Percentiles rank a stretch among this genome's conserved stretches.
These are phyloP conservation scores for Mollisiaceae sp. DNA, from an alignment of 2,329 filamentous ascomycete genomes.

Conservation along the genomic window DNA sequence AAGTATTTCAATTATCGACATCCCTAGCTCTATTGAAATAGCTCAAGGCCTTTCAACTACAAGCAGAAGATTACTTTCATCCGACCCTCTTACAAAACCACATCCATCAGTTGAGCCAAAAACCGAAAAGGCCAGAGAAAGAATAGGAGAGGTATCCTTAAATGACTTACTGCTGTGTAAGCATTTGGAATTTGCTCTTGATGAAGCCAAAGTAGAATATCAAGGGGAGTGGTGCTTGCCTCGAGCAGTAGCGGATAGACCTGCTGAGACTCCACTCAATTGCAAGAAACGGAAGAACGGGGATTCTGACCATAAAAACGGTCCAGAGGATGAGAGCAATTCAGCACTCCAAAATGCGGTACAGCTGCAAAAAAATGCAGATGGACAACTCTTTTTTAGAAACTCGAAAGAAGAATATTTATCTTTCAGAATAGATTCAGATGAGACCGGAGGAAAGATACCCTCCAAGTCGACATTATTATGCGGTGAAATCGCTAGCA, in stretches of 20 bases:
- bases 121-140: slow-evolving; percentile 44
- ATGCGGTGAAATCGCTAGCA: slow-evolving; percentile 17
- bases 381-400: background rate
- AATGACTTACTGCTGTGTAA: slow-evolving; percentile 38
- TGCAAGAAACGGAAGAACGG: slow-evolving; percentile 15
- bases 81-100: slow-evolving; percentile 46
- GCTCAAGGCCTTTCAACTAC: slow-evolving; percentile 54
- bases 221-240: slow-evolving; percentile 44
- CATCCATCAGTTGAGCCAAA: slow-evolving; percentile 61
- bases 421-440: background rate
- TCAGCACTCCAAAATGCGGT: background rate
- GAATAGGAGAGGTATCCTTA: slow-evolving; percentile 25
- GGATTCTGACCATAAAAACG: background rate
- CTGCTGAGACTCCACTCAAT: background rate
- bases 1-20: slow-evolving; percentile 66
- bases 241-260: slow-evolving; percentile 26
- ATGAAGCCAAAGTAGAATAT: slow-evolving; percentile 29
- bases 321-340: background rate
- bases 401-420: background rate
- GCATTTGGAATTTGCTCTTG: slow-evolving; percentile 37
- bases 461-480: slow-evolving; percentile 18
- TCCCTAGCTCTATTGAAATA: slow-evolving; percentile 71
- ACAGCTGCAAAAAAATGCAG: background rate
- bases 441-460: slow-evolving; percentile 5
- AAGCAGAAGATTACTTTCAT: slow-evolving; percentile 45